phyloP scores from a whole-genome alignment of 805 yeast genomes.

The Wickerhamiella alocasiicola region DNA sequence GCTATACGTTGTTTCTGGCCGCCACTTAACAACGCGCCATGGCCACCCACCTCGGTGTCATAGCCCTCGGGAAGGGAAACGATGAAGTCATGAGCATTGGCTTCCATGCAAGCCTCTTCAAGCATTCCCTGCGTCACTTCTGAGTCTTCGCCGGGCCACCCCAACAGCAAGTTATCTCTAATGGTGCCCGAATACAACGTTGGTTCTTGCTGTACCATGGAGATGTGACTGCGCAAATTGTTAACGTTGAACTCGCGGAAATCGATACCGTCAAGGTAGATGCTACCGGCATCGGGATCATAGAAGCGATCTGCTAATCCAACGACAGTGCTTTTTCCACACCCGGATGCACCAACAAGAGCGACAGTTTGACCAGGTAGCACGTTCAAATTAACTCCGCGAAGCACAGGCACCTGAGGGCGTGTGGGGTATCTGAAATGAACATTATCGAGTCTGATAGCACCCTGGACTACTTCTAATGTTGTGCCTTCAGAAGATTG shows the following conservation, averaged over 20 bases:
- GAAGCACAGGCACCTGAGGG: conserved; percentile 37
- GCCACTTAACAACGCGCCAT: conserved; percentile 46
- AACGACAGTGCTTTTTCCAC: conserved; percentile 50
- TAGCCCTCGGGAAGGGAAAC: conserved; percentile 38
- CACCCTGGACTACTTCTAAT: conserved; percentile 33
- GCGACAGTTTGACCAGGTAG: conserved; percentile 43
- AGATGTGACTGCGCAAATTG: conserved; percentile 35
- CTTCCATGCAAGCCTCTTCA: conserved; percentile 32
- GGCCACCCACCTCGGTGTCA: conserved; percentile 37
- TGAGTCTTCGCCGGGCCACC: conserved; percentile 19
- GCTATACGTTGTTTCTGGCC: conserved; percentile 58
- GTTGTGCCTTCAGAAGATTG: conserved; percentile 23
- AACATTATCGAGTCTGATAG: conserved; percentile 45
- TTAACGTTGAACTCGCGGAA: conserved; percentile 34
- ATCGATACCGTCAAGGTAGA: conserved; percentile 35
- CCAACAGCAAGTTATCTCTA: conserved; percentile 33
- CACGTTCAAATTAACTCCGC: conserved; percentile 38
- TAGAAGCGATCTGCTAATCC: conserved; percentile 29
- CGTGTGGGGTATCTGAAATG: conserved; percentile 57
- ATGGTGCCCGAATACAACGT: conserved; percentile 36
- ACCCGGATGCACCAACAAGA: conserved; percentile 55
- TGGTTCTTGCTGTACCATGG: conserved; percentile 45
- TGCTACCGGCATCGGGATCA: conserved; percentile 33
- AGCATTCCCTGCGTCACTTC: conserved; percentile 29
- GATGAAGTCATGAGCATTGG: conserved; percentile 39